Evolutionary conservation across 2,329 filamentous ascomycete genomes (phyloP).

Genomic region (Aureobasidium namibiae): DNA sequence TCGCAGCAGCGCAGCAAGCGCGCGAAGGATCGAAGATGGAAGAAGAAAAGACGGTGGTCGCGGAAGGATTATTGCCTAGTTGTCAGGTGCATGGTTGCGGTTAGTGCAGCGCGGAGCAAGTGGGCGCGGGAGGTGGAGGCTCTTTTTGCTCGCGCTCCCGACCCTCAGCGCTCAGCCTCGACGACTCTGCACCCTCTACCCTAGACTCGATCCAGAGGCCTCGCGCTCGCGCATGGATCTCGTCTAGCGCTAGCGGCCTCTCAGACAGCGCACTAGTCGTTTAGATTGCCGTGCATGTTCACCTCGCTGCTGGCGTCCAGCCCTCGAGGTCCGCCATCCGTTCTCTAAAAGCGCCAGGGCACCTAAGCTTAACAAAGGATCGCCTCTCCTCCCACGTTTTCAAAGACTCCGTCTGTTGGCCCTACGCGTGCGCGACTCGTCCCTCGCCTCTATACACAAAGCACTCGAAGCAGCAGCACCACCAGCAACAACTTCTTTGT

Average conservation of each 20-base stretch:
- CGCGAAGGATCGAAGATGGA: conserved; percentile 4
- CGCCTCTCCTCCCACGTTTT: conserved; percentile 29
- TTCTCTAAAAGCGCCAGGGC: conserved; percentile 33
- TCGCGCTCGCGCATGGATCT: conserved; percentile 33
- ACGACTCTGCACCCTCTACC: not conserved
- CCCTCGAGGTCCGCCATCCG: conserved; percentile 36
- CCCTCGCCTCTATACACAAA: conserved; percentile 9
- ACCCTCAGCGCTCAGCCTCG: not conserved
- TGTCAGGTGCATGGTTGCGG: conserved; percentile 7
- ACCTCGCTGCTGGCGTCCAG: conserved; percentile 31
- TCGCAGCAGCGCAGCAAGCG: no score
- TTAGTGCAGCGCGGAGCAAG: not conserved
- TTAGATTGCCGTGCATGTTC: conserved; percentile 37
- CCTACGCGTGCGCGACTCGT: conserved; percentile 6
- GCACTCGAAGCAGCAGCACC: not conserved
- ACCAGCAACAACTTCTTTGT: conserved; percentile 7
- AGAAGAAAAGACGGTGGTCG: conserved; percentile 8
- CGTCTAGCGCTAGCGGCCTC: conserved; percentile 29
- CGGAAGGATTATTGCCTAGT: conserved; percentile 1
- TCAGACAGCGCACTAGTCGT: conserved; percentile 34
- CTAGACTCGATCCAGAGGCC: conserved; percentile 31
- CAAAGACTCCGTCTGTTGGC: conserved; percentile 15
- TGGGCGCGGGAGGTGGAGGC: not conserved
- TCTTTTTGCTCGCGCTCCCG: conserved; percentile 1
- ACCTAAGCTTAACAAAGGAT: conserved; percentile 45